These are phyloP conservation scores for Trichoderma atrobrunneum DNA, from an alignment of 2,329 filamentous ascomycete species.

Conservation along the genomic window DNA sequence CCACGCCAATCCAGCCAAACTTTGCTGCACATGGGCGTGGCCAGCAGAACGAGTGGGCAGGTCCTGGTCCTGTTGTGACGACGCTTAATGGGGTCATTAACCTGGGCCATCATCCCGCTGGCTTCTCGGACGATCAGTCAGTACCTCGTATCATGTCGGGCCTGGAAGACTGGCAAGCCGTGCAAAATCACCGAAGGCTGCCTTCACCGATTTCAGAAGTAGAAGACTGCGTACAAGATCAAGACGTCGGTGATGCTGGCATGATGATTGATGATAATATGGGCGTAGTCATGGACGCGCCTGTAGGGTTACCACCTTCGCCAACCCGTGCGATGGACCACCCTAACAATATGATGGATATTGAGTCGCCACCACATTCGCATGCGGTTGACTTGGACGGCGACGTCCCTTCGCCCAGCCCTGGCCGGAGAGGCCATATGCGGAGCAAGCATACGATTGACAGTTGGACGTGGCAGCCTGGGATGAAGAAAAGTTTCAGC, in stretches of 20 bases:
- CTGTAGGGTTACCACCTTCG: constrained; percentile 24
- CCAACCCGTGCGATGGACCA: constrained; percentile 40
- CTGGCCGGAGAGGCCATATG: constrained; percentile 53
- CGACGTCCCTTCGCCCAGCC: constrained; percentile 45
- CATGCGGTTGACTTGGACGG: constrained; percentile 30
- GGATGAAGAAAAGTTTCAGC: constrained; percentile 69
- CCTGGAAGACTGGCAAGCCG: constrained; percentile 48
- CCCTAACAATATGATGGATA: constrained; percentile 39
- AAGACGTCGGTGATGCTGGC: constrained; percentile 29
- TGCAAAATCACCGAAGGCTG: constrained; percentile 53
- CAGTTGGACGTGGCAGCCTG: constrained; percentile 58
- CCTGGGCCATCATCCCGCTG: constrained; percentile 40
- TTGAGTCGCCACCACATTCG: constrained; percentile 29
- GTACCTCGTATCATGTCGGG: constrained; percentile 49
- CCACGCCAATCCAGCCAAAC: constrained; percentile 58
- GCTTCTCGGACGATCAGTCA: constrained; percentile 41
- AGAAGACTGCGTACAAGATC: constrained; percentile 47
- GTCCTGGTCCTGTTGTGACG: constrained; percentile 34
- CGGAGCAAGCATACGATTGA: constrained; percentile 59
- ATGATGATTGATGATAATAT: constrained; percentile 36
- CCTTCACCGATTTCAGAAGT: constrained; percentile 60
- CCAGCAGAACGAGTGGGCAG: constrained; percentile 45
- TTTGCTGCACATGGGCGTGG: constrained; percentile 56
- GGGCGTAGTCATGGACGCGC: constrained; percentile 28
- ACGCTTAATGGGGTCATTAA: constrained; percentile 37